Evolutionary conservation across 805 yeast genomes (phyloP), one percentile per base, ranked within the genome.

Genomic region (Blastobotrys chiropterorum): DNA sequence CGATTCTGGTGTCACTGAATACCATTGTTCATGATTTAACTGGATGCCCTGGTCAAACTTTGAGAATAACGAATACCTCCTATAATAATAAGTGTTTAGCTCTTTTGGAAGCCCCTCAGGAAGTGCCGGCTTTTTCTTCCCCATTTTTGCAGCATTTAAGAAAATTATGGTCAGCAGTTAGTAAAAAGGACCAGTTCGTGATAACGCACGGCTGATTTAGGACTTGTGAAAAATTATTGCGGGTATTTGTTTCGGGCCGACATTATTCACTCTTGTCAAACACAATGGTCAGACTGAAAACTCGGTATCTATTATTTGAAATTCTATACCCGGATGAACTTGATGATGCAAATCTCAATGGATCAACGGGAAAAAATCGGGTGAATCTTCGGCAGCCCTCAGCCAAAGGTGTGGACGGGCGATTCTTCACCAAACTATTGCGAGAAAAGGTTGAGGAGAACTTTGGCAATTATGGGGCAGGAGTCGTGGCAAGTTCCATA

Each of bases 231-330:
- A 40, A 40, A 26, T 6, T 6, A 26, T 26, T 26, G 34, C 34
- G 34, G 34, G 34, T 11, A 26, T 26, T 5, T 26, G 5, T 26
- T 26, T 26, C 34, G 34, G 34, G 34, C 34, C 34, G 42, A 39
- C 19, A 7, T 15, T 14, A 6, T 39, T 39, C n/a, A 14, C 42
- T 15, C 7, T 39, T n/a, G 42, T 5, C 6, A 39, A 39, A 14
- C 14, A 44, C 38, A 4, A 90, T 90, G 98, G 98, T 90, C 14
- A 79, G 98, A 62, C 73, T 90, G 26, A 90, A 90, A 66, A 82
- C 90, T 15, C 72, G 98, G 59, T 90, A 92, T 61, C 74, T 90
- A 11, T 73, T 90, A 2, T 90, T 92, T 65, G 96, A 90, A 58
- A 68, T 90, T 0, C 66, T 86, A 3, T 82, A 82, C 57, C 95